Conservation (phyloP, 345 rosid species). For the Toxicodendron radicans region DNA sequence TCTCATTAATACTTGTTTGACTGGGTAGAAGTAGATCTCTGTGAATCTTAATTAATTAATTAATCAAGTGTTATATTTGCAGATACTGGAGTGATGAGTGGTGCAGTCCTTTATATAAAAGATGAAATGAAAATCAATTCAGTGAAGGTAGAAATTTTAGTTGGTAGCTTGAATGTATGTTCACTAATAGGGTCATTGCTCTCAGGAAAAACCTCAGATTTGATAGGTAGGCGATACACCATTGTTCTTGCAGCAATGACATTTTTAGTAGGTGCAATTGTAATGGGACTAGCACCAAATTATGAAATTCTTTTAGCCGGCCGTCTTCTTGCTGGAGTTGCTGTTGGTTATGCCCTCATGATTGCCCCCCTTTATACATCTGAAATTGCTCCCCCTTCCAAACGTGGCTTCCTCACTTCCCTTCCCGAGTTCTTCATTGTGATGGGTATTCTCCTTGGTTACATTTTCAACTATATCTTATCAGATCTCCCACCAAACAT, state of each 20-base stretch:
- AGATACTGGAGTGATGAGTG: constrained; percentile 78
- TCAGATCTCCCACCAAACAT: constrained; percentile 48
- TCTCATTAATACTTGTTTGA: no score
- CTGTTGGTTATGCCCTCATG: constrained; percentile 72
- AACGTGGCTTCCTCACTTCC: constrained; percentile 64
- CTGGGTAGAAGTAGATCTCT: background rate
- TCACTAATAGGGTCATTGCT: constrained; percentile 62
- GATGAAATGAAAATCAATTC: constrained; percentile 50
- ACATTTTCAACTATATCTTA: constrained; percentile 52
- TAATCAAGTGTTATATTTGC: constrained; percentile 12
- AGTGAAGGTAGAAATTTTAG: constrained; percentile 56
- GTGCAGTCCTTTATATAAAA: constrained; percentile 52
- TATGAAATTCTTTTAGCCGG: constrained; percentile 57
- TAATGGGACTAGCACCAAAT: constrained; percentile 69
- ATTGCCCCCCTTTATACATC: constrained; percentile 61
- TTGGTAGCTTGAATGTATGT: constrained; percentile 57
- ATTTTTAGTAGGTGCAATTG: constrained; percentile 56
- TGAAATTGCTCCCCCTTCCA: constrained; percentile 59
- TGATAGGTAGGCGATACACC: constrained; percentile 66
- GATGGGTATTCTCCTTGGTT: constrained; percentile 65
- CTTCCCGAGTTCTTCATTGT: constrained; percentile 71
- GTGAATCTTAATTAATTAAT: background rate
- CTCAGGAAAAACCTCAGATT: constrained; percentile 68
- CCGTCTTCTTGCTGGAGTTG: constrained; percentile 64
- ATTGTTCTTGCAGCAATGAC: constrained; percentile 61